Percentiles rank a stretch among this genome's conserved stretches.
Evolutionary conservation across 768 basidiomycete species (phyloP).

Genomic region (Termitomyces eurrhizus): DNA sequence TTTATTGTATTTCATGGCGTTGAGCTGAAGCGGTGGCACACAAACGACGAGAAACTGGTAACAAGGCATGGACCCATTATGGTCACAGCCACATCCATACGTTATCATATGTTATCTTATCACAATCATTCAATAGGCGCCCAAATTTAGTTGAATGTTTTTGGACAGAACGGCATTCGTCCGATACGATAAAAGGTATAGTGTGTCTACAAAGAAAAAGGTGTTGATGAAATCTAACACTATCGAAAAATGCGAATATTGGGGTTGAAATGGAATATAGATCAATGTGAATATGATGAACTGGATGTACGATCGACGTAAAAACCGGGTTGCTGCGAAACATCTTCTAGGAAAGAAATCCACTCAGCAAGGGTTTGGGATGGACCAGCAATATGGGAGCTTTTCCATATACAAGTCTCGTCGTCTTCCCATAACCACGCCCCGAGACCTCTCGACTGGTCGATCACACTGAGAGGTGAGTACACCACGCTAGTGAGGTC

Average conservation of each 20-base stretch:
- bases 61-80: background rate
- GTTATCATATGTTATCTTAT: background rate
- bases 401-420: background rate
- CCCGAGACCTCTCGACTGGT: background rate
- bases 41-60: background rate
- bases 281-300: background rate
- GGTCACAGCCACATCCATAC: background rate
- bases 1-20: background rate
- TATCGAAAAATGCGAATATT: background rate
- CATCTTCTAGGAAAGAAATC: background rate
- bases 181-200: background rate
- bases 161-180: too few relatives aligned
- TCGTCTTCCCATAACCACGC: constrained; percentile 6
- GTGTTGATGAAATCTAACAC: background rate
- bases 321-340: too few relatives aligned
- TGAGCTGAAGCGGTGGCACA: background rate
- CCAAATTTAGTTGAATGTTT: background rate
- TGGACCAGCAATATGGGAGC: too few relatives aligned
- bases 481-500: background rate
- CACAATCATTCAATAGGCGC: background rate
- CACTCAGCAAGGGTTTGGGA: background rate
- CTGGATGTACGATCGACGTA: background rate
- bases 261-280: background rate
- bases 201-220: background rate
- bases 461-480: background rate